Conservation (phyloP, 2,329 filamentous ascomycete genomes). For the Aurifilum marmelostoma region DNA sequence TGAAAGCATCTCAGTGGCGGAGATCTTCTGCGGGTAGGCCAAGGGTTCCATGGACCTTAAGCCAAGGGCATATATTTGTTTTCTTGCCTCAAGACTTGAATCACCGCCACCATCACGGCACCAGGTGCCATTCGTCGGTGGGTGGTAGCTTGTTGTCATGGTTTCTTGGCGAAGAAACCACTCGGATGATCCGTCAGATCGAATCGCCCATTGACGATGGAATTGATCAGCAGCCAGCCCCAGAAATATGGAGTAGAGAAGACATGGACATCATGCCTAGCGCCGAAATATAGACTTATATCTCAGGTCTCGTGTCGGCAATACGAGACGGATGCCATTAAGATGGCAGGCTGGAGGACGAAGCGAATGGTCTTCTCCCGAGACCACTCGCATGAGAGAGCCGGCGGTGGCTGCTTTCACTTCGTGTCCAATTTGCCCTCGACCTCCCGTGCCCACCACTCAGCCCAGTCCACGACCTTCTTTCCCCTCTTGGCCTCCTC, state of each 20-base stretch:
- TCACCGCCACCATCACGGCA: background rate
- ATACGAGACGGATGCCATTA: background rate
- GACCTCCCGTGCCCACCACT: slow-evolving; percentile 72
- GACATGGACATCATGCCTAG: background rate
- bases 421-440: slow-evolving; percentile 33
- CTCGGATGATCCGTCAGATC: background rate
- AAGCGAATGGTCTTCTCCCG: no score
- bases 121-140: background rate
- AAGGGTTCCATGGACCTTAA: background rate
- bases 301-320: background rate
- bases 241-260: no score
- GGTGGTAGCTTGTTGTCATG: background rate
- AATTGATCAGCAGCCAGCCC: no score
- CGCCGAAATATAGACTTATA: background rate
- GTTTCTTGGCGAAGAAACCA: background rate
- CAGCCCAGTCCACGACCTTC: slow-evolving; percentile 72
- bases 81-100: background rate
- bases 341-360: background rate
- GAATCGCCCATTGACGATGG: background rate
- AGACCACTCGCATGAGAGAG: background rate
- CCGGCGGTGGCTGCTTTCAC: background rate
- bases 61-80: background rate
- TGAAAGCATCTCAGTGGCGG: background rate
- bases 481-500: slow-evolving; percentile 77
- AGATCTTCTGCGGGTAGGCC: background rate